These are phyloP conservation scores for Phialophora expanda DNA, from an alignment of 2,329 filamentous ascomycete genomes.

Conservation along the genomic window DNA sequence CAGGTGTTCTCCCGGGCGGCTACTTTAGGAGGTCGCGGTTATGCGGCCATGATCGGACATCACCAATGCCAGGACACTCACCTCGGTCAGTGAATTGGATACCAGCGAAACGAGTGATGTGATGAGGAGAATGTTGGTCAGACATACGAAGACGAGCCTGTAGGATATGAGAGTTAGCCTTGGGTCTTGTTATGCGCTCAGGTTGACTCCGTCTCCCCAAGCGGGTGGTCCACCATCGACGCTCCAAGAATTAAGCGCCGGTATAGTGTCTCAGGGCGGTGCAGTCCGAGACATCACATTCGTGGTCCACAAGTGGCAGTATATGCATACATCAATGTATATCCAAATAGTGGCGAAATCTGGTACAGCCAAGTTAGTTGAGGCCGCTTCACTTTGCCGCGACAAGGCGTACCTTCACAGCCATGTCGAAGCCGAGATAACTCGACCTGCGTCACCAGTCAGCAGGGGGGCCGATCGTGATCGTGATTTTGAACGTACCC, in stretches of 20 bases:
- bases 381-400: not conserved
- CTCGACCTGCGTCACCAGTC: conserved; percentile 50
- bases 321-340: conserved; percentile 39
- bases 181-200: conserved; percentile 8
- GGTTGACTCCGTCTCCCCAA: conserved; percentile 14
- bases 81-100: conserved; percentile 63
- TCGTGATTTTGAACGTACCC: conserved; percentile 47
- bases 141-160: conserved; percentile 63
- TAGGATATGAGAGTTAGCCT: conserved; percentile 28
- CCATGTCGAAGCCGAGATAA: conserved; percentile 63
- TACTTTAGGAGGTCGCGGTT: conserved; percentile 25
- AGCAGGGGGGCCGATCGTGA: conserved; percentile 23
- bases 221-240: not conserved
- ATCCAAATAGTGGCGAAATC: conserved; percentile 40
- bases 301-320: conserved; percentile 9
- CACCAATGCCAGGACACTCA: conserved; percentile 43
- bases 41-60: conserved; percentile 17
- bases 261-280: conserved; percentile 1
- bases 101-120: conserved; percentile 64
- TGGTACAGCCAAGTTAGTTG: conserved; percentile 28
- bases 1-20: conserved; percentile 13
- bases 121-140: conserved; percentile 66
- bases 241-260: conserved; percentile 24
- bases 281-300: not conserved
- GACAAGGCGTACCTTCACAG: conserved; percentile 40